Base-by-base conservation (phyloP, 2,329 filamentous ascomycete species). In the Colletotrichum chlorophyti region DNA sequence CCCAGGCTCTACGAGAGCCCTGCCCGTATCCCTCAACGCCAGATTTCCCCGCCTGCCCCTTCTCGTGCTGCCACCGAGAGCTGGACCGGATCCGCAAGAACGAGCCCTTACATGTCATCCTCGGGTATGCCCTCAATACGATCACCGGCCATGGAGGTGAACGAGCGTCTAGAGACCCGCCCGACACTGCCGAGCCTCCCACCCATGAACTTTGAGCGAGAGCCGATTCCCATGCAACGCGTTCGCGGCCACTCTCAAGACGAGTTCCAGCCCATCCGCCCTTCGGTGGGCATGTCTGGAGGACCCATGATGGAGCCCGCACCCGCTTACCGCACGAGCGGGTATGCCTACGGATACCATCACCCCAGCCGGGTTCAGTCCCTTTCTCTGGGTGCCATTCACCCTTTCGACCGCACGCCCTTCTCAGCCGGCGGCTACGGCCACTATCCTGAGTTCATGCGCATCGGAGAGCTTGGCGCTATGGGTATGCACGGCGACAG, bases 281-380 rank as follows among this genome's bases (percentile, higher is more conserved):
- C 61, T 57, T 65, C 66, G 65, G 64, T 69, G 64, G 58, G 61
- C 55, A 46, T 67, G 66, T 38, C 63, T 55, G 50, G 65, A 35
- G 65, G 69, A 11, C 65, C 68, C 4, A 62, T 66, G 6, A 63
- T 70, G 27, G 77, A 80, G 26, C 50, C 67, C 8, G 61, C 65
- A 7, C 64, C 68, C 3, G 54, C 68, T 24, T 76, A 77, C 63
- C 72, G 69, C 53, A 68, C 66, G 26, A 63, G 66, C 4, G 68
- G 65, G 29, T 77, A 76, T 52, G 66, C 67, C 15, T 78, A 76
- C 61, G 63, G 68, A 24, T 77, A 77, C 55, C 76, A 77, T 58
- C 78, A 81, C 54, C 74, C 77, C 2, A 74, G 61, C 26, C 73
- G 78, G 50, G 70, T 72, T 24, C 80, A 83, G 54, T 79, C 80